phyloP scores from a whole-genome alignment of 129 eudicot genomes.

The Mikania micrantha region DNA sequence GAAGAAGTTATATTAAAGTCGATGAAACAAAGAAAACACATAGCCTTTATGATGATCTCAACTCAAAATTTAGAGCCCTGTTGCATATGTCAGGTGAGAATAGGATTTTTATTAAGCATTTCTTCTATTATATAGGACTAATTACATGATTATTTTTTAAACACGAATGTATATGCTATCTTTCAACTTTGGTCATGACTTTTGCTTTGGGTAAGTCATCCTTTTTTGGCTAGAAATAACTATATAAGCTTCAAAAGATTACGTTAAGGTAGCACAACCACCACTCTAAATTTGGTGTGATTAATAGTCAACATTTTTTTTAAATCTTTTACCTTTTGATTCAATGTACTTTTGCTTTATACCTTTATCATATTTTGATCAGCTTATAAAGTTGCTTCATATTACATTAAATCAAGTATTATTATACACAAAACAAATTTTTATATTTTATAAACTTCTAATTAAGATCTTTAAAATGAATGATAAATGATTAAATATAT shows the following conservation, averaged over 20 bases:
- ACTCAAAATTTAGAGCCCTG: slow-evolving; percentile 37
- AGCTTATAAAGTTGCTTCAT: not conserved
- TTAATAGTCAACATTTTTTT: too few species aligned
- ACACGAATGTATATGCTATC: not conserved
- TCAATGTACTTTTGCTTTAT: not conserved
- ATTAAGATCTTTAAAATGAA: not conserved
- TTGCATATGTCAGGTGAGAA: slow-evolving; percentile 68
- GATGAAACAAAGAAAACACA: slow-evolving; percentile 46
- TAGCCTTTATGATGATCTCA: slow-evolving; percentile 26
- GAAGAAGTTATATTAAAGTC: slow-evolving; percentile 48
- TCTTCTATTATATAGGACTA: not conserved
- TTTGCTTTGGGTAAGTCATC: not conserved
- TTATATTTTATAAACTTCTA: not conserved
- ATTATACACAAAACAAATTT: not conserved
- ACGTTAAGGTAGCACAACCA: not conserved
- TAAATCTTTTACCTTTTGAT: not conserved
- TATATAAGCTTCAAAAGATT: not conserved
- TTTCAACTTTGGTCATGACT: not conserved
- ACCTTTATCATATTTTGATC: not conserved
- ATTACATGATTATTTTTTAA: not conserved
- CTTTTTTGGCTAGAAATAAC: not conserved
- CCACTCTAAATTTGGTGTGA: not conserved
- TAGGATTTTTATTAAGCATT: not conserved
- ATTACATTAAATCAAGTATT: not conserved
- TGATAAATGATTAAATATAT: not conserved